Conservation (phyloP, 768 basidiomycete species). For the Crassisporium funariophilum region DNA sequence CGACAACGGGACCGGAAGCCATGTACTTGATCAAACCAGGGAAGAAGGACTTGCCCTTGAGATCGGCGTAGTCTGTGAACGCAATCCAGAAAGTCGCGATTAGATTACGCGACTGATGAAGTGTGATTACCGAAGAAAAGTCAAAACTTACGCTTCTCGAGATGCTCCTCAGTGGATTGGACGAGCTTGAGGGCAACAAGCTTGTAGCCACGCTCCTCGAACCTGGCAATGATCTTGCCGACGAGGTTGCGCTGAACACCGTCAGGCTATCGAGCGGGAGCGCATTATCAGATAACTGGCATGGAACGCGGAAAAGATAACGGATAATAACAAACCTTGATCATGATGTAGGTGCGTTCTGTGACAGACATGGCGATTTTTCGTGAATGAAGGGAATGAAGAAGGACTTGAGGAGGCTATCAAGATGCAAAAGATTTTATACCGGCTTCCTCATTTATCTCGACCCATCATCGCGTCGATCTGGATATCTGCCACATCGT, state of each 20-base stretch:
- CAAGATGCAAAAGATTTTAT: conserved; percentile 22
- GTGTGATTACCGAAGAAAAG: conserved; percentile 15
- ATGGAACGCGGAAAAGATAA: background rate
- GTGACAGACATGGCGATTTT: conserved; percentile 58
- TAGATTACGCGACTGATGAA: conserved; percentile 11
- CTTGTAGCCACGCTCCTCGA: conserved; percentile 99
- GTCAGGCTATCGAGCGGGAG: conserved; percentile 71
- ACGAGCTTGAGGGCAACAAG: conserved; percentile 93
- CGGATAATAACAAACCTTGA: conserved; percentile 70
- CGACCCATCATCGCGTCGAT: conserved; percentile 36
- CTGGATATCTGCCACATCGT: conserved; percentile 33
- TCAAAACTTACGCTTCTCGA: conserved; percentile 73
- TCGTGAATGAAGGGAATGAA: conserved; percentile 29
- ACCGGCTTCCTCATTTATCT: conserved; percentile 11
- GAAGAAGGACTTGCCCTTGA: conserved; percentile 95
- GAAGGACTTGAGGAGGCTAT: conserved; percentile 25
- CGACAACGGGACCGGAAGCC: conserved; percentile 93
- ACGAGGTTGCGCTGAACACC: conserved; percentile 96
- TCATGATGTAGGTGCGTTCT: conserved; percentile 99
- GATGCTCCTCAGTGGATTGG: conserved; percentile 76
- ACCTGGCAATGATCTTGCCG: conserved; percentile 93
- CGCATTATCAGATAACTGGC: conserved; percentile 15
- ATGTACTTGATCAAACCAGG: conserved; percentile 95
- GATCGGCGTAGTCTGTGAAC: conserved; percentile 92
- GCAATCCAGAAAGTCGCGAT: conserved; percentile 10